These are phyloP conservation scores for Monosporascus sp. DNA, from an alignment of 2,329 filamentous ascomycete genomes.

Conservation along the genomic window DNA sequence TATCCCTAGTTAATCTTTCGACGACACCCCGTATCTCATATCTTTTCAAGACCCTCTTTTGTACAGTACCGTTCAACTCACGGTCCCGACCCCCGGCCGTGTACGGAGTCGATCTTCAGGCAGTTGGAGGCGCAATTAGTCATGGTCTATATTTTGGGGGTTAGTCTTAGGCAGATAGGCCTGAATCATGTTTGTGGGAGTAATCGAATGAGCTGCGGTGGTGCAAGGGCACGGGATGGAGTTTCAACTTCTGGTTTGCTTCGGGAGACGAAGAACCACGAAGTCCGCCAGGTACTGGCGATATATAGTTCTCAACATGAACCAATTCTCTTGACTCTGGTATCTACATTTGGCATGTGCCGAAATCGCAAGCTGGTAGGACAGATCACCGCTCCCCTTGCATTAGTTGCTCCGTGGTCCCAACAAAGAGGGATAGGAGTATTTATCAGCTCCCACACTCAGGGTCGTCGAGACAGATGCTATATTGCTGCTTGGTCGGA, in stretches of 20 bases:
- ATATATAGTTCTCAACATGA: not conserved
- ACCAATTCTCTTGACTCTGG: not conserved
- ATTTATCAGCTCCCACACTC: too few species aligned
- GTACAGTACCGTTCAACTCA: conserved; percentile 23
- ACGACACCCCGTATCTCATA: conserved; percentile 18
- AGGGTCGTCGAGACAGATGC: too few species aligned
- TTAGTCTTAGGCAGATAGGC: not conserved
- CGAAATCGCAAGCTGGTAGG: too few species aligned
- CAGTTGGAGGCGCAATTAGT: not conserved
- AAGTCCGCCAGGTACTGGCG: not conserved
- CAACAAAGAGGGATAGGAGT: too few species aligned
- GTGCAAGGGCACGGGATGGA: not conserved
- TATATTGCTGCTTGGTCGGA: too few species aligned
- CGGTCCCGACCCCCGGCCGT: conserved; percentile 23
- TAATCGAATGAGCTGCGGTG: not conserved
- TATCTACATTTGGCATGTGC: not conserved
- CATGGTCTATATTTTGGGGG: not conserved
- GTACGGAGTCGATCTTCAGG: conserved; percentile 8
- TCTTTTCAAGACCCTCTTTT: conserved; percentile 17
- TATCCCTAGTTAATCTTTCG: conserved; percentile 23
- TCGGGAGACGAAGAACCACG: not conserved
- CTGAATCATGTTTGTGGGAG: not conserved
- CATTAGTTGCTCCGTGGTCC: too few species aligned
- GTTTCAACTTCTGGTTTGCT: not conserved
- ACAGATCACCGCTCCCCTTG: too few species aligned